Base-by-base conservation (phyloP, 345 rosid genomes). In the Camelina sativa region DNA sequence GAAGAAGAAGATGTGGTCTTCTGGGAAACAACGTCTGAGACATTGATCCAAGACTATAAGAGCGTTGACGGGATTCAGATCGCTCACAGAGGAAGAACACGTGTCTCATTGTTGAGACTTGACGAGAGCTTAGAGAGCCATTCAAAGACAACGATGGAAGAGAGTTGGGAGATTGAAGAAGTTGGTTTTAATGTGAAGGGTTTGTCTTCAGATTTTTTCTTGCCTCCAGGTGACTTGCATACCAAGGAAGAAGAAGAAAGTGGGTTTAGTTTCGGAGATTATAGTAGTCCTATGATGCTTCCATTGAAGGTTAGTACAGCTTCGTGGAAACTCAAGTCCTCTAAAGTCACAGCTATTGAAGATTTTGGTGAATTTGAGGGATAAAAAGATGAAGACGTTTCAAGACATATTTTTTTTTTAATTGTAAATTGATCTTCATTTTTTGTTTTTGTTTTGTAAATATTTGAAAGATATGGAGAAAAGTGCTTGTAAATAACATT, bases 21-120 rank as follows among this genome's bases (percentile, higher is more conserved):
- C 28, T 95, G 99, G 97, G 91, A 95, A 69, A 92, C 99, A 1
- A 85, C 89, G 7, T 84, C 89, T 85, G 97, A 90, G 48, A 90
- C 97, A 3, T 11, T 40, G 54, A 80, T 92, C 61, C 82, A 86
- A 63, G 96, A 92, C 69, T 95, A 95, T 38, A 83, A 86, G 61
- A 84, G 77, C 74, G 72, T 90, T 3, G 99, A 95, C 20, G 97
- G 96, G 22, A 79, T 95, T 59, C 87, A 87, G 83, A 86, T 95
- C 2, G 99, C 97, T 5, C 97, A 92, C 11, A 70, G 80, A 2
- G 99, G 99, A 2, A 80, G 74, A 57, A 92, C 97, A 1, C 61
- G 74, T 1, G 94, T 88, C 8, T 87, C 96, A 0, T 59, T 95
- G 72, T 73, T 83, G 54, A 76, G 90, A 74, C 88, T 81, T 17